Percentiles rank a stretch among this genome's conserved stretches.
Conservation (phyloP, 441 rosid genomes). For the Aquilaria agallochum region DNA sequence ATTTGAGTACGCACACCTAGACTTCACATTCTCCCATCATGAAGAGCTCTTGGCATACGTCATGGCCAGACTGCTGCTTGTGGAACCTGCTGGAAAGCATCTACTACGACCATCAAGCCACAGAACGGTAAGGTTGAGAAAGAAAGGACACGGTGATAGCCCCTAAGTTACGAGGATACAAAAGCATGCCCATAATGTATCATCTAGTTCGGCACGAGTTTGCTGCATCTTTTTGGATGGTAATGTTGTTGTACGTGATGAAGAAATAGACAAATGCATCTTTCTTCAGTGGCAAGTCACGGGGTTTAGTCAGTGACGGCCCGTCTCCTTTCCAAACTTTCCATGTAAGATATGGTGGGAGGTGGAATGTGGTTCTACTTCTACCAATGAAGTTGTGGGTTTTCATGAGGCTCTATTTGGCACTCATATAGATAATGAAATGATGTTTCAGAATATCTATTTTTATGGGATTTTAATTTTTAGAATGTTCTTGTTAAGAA, state of each 20-base stretch:
- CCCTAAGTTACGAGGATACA: neutral
- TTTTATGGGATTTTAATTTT: no score
- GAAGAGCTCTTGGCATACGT: slow-evolving; percentile 78
- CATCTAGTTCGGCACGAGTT: neutral
- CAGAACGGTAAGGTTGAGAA: slow-evolving; percentile 39
- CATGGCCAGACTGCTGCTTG: slow-evolving; percentile 66
- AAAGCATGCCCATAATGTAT: slow-evolving; percentile 4
- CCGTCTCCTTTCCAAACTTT: no score
- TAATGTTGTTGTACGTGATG: slow-evolving; percentile 15
- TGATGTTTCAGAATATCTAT: no score
- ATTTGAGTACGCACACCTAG: slow-evolving; percentile 85
- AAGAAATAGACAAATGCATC: no score
- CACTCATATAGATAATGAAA: no score
- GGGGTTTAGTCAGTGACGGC: no score
- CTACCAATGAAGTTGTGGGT: no score
- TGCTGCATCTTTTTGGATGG: neutral
- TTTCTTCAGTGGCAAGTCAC: no score
- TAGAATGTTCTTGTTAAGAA: no score
- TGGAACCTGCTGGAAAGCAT: slow-evolving; percentile 31
- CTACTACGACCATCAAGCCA: slow-evolving; percentile 9
- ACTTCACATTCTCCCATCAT: slow-evolving; percentile 82
- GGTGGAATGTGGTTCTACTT: no score
- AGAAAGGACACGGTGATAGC: slow-evolving; percentile 27
- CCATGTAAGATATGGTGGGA: no score
- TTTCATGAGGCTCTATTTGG: no score